phyloP scores from a whole-genome alignment of 257 asterid genomes.

The Rubia yunnanensis region DNA sequence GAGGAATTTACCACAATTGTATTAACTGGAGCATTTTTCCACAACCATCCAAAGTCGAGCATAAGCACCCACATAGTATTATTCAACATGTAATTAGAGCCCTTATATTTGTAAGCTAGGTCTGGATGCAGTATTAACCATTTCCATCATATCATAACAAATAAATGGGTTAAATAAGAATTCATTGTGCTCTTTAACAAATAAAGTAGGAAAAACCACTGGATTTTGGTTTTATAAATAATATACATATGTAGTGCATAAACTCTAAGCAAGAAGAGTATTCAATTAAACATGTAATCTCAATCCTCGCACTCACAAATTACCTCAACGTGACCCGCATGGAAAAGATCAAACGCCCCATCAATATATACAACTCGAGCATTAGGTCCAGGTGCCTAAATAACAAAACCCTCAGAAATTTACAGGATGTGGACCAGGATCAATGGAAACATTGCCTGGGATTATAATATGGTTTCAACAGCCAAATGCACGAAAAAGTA shows the following conservation, averaged over 20 bases:
- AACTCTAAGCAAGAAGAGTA: not conserved
- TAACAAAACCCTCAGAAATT: constrained; percentile 13
- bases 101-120: not conserved
- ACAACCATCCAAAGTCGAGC: too few relatives aligned
- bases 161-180: not conserved
- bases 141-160: not conserved
- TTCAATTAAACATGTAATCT: not conserved
- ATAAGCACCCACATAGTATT: not conserved
- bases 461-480: not conserved
- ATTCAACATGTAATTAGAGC: not conserved
- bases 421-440: not conserved
- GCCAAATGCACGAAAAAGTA: not conserved
- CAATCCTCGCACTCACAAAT: not conserved
- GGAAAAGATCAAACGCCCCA: constrained; percentile 95
- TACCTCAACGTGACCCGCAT: constrained; percentile 98
- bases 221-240: not conserved
- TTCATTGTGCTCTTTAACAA: too few relatives aligned
- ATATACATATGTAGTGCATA: not conserved
- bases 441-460: not conserved
- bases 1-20: too few relatives aligned
- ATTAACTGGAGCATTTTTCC: too few relatives aligned
- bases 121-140: not conserved
- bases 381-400: constrained; percentile 86
- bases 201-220: not conserved
- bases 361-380: constrained; percentile 90